phyloP scores from a whole-genome alignment of 345 rosid genomes.

The Citrus mangshanensis region DNA sequence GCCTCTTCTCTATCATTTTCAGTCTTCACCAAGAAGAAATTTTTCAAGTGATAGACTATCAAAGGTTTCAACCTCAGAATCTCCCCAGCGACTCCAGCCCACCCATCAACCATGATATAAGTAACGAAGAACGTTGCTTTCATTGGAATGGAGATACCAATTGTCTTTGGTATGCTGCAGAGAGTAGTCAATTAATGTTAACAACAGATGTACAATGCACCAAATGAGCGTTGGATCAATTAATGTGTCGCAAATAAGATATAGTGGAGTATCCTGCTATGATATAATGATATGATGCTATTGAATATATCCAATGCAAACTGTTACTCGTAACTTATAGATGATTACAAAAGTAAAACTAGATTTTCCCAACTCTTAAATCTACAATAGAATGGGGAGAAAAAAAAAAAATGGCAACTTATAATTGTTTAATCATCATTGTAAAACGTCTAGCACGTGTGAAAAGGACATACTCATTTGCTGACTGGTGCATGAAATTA shows the following conservation, averaged over 20 bases:
- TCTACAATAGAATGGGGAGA: too few relatives aligned
- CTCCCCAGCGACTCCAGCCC: constrained; percentile 99
- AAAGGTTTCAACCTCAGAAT: constrained; percentile 77
- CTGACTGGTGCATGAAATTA: constrained; percentile 78
- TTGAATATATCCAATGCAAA: neutral
- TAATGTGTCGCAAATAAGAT: neutral
- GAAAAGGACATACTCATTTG: constrained; percentile 66
- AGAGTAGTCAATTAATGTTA: neutral
- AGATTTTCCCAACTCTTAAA: neutral
- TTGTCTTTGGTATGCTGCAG: constrained; percentile 80
- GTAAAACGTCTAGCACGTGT: neutral
- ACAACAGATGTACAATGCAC: neutral
- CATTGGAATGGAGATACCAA: constrained; percentile 90
- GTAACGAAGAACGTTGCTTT: constrained; percentile 97
- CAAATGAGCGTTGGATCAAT: neutral
- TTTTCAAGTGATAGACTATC: constrained; percentile 77
- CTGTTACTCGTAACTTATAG: neutral
- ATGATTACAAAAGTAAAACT: neutral
- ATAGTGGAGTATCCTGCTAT: neutral
- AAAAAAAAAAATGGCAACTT: neutral
- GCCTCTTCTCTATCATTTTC: constrained; percentile 93
- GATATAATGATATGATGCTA: neutral
- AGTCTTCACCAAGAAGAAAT: constrained; percentile 79
- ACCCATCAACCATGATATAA: constrained; percentile 92
- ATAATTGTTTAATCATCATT: neutral